Percentiles rank a stretch among this genome's conserved stretches.
These are phyloP conservation scores for Rhynchospora pubera DNA, from an alignment of 176 grass and related monocot genomes.

Conservation along the genomic window DNA sequence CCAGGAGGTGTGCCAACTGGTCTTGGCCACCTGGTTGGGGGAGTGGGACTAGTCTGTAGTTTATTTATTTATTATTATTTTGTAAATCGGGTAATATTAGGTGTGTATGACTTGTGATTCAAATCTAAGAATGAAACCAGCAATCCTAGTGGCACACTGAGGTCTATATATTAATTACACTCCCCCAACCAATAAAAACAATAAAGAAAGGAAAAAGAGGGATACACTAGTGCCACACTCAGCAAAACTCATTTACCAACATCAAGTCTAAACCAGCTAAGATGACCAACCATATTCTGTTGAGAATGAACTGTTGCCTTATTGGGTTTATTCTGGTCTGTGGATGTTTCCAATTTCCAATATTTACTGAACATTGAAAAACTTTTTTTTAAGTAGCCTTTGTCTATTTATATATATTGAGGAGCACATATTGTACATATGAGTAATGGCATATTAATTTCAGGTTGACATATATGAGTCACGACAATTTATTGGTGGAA, in stretches of 20 bases:
- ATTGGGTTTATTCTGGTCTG: neutral
- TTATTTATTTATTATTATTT: too few species aligned
- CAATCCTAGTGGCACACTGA: neutral
- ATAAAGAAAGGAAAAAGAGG: neutral
- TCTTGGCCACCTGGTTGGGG: neutral
- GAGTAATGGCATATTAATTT: neutral
- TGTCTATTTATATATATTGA: neutral
- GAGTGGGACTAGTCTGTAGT: too few species aligned
- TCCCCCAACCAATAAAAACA: too few species aligned
- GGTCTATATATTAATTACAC: too few species aligned
- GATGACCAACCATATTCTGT: neutral
- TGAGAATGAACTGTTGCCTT: neutral
- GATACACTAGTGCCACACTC: neutral
- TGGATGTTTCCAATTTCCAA: neutral
- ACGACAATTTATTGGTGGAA: constrained; percentile 72
- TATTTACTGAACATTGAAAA: neutral
- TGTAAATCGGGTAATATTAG: too few species aligned
- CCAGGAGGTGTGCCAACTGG: neutral
- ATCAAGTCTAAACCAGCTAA: neutral
- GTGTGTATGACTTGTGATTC: too few species aligned
- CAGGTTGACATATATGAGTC: constrained; percentile 97
- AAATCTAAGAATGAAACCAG: neutral
- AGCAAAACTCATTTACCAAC: neutral
- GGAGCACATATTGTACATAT: neutral
- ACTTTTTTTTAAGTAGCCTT: neutral